Percentiles rank a stretch among this genome's conserved stretches.
phyloP scores from a whole-genome alignment of 2,329 filamentous ascomycete genomes.

The Fusarium goolgardi region DNA sequence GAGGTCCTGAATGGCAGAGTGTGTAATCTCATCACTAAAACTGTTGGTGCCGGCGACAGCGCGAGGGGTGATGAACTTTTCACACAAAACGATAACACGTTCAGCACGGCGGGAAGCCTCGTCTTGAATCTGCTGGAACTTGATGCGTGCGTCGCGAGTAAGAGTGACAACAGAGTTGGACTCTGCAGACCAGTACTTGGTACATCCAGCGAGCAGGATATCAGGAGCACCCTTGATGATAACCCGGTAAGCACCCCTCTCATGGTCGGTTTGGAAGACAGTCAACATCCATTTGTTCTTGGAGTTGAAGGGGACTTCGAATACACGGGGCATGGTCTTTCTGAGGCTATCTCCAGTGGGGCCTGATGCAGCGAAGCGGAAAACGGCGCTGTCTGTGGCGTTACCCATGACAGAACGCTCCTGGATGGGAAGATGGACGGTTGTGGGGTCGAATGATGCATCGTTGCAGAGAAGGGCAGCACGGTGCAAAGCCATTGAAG shows the following conservation, averaged over 20 bases:
- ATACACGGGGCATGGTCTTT: slow-evolving; percentile 46
- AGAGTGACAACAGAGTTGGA: slow-evolving; percentile 51
- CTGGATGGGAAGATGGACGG: slow-evolving; percentile 51
- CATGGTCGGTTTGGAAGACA: slow-evolving; percentile 47
- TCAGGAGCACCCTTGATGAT: slow-evolving; percentile 67
- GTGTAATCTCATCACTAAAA: slow-evolving; percentile 62
- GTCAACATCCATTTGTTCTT: slow-evolving; percentile 64
- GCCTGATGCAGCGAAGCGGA: slow-evolving; percentile 53
- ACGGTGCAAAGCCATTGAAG: slow-evolving; percentile 16
- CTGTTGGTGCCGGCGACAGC: slow-evolving; percentile 55
- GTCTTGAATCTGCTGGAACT: slow-evolving; percentile 54
- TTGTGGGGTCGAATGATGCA: slow-evolving; percentile 55
- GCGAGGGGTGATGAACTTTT: slow-evolving; percentile 50
- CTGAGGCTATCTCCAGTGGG: slow-evolving; percentile 36
- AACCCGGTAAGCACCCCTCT: slow-evolving; percentile 52
- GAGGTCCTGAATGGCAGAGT: slow-evolving; percentile 55
- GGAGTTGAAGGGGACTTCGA: slow-evolving; percentile 62
- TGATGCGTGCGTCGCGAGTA: slow-evolving; percentile 48
- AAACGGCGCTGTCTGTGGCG: slow-evolving; percentile 57
- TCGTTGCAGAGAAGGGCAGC: slow-evolving; percentile 55
- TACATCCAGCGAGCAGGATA: slow-evolving; percentile 57
- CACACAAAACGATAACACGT: slow-evolving; percentile 57
- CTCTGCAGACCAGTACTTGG: slow-evolving; percentile 51
- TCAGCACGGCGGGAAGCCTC: slow-evolving; percentile 57
- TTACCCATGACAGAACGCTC: slow-evolving; percentile 55